These are phyloP conservation scores for Vinca minor DNA, from an alignment of 257 asterid genomes.

Conservation along the genomic window DNA sequence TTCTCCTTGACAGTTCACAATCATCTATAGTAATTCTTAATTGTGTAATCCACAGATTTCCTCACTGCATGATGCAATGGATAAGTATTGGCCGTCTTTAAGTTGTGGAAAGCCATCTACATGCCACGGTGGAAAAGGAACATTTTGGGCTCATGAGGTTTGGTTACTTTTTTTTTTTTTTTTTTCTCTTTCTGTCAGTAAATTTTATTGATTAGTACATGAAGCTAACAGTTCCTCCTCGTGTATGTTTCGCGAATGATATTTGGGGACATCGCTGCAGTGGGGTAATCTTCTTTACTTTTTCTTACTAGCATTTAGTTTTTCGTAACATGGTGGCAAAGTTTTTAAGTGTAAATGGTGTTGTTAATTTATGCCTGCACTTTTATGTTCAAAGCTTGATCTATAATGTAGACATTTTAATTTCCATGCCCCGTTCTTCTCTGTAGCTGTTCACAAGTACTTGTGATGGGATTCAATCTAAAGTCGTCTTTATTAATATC, in stretches of 20 bases:
- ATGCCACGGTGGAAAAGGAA: constrained; percentile 74
- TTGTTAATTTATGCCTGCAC: neutral
- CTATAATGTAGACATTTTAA: too few relatives aligned
- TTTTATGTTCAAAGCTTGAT: neutral
- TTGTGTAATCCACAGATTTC: constrained; percentile 36
- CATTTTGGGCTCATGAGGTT: constrained; percentile 99
- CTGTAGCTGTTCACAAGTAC: neutral
- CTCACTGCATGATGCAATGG: constrained; percentile 40
- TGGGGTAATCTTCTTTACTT: constrained; percentile 62
- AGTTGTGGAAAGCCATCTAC: constrained; percentile 51
- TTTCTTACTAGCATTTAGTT: neutral
- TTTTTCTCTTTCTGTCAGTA: constrained; percentile 7
- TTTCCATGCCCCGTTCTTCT: neutral
- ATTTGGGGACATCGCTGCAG: constrained; percentile 40
- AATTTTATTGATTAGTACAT: constrained; percentile 15
- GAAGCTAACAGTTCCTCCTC: constrained; percentile 38
- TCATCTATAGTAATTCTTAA: neutral
- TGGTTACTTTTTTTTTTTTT: constrained; percentile 13
- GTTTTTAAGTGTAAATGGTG: neutral
- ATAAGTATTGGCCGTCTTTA: constrained; percentile 74
- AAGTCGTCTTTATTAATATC: neutral
- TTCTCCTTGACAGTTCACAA: neutral
- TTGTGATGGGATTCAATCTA: too few relatives aligned
- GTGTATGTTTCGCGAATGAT: constrained; percentile 37
- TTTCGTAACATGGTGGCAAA: neutral